Conservation (phyloP, 2,329 filamentous ascomycete genomes). For the Huntiella omanensis region DNA sequence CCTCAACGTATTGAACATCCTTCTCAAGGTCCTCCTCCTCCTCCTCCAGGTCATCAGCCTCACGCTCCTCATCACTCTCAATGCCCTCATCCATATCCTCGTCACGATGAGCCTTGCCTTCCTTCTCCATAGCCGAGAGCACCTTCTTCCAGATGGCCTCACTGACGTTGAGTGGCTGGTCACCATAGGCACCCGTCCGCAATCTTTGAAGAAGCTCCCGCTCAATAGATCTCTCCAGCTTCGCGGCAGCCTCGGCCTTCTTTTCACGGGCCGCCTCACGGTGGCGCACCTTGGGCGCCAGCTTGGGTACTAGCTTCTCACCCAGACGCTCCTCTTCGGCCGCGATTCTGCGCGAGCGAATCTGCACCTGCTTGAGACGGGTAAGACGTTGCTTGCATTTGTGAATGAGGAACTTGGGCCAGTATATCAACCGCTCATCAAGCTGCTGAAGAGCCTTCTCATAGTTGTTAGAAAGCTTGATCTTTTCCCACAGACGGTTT, state of each 20-base stretch:
- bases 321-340: constrained; percentile 80
- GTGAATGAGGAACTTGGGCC: constrained; percentile 81
- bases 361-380: constrained; percentile 76
- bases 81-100: constrained; percentile 79
- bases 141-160: constrained; percentile 97
- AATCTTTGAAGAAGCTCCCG: constrained; percentile 81
- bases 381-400: constrained; percentile 96
- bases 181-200: constrained; percentile 82
- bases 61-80: constrained; percentile 46
- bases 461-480: constrained; percentile 82
- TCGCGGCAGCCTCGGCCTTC: constrained; percentile 66
- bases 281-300: constrained; percentile 75
- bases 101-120: constrained; percentile 65
- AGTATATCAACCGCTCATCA: constrained; percentile 74
- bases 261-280: constrained; percentile 59
- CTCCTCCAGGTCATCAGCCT: constrained; percentile 73
- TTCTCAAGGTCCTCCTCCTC: constrained; percentile 69
- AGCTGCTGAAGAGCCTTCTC: constrained; percentile 73
- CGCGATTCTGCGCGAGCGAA: constrained; percentile 58
- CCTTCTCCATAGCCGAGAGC: constrained; percentile 70
- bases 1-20: constrained; percentile 82
- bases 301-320: constrained; percentile 69
- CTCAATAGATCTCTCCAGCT: constrained; percentile 91
- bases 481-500: constrained; percentile 83
- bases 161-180: constrained; percentile 85